These are phyloP conservation scores for Cenococcum geophilum DNA, from an alignment of 495 filamentous ascomycete species.

Conservation along the genomic window DNA sequence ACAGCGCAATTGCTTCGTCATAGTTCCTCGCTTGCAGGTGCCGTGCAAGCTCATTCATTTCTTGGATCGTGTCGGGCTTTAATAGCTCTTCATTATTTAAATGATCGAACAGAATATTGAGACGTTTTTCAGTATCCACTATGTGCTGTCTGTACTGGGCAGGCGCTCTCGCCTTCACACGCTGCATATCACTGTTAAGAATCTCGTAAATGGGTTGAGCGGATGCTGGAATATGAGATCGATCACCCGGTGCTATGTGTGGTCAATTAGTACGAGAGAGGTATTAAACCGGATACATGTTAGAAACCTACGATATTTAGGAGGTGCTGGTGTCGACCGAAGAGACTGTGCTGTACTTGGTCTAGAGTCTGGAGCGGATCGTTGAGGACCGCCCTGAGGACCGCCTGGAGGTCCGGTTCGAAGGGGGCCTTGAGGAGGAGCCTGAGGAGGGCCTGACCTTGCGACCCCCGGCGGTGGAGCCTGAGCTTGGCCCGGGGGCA, in stretches of 20 bases:
- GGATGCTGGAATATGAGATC: constrained; percentile 74
- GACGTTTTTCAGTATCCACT: constrained; percentile 83
- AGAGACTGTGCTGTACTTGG: constrained; percentile 49
- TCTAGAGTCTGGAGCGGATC: constrained; percentile 41
- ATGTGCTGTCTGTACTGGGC: constrained; percentile 76
- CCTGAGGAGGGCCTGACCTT: constrained; percentile 36
- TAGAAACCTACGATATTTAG: constrained; percentile 59
- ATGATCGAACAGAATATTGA: constrained; percentile 89
- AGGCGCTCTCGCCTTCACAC: constrained; percentile 77
- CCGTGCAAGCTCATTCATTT: constrained; percentile 59
- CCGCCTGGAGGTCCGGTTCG: constrained; percentile 40
- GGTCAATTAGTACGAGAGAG: constrained; percentile 21
- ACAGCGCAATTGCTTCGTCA: constrained; percentile 64
- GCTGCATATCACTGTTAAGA: constrained; percentile 76
- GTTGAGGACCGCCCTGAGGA: constrained; percentile 36
- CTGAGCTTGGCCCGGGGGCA: constrained; percentile 9
- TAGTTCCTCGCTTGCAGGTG: constrained; percentile 68
- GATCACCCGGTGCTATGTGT: constrained; percentile 66
- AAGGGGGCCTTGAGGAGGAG: constrained; percentile 41
- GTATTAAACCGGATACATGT: background rate
- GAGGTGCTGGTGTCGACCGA: constrained; percentile 31
- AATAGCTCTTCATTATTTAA: constrained; percentile 91
- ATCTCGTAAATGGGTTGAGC: constrained; percentile 76
- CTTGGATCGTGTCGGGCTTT: constrained; percentile 69
- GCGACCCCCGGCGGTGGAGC: constrained; percentile 38